phyloP scores from a whole-genome alignment of 1,284 basidiomycete species.

The Pyrrhoderma lamaoense region DNA sequence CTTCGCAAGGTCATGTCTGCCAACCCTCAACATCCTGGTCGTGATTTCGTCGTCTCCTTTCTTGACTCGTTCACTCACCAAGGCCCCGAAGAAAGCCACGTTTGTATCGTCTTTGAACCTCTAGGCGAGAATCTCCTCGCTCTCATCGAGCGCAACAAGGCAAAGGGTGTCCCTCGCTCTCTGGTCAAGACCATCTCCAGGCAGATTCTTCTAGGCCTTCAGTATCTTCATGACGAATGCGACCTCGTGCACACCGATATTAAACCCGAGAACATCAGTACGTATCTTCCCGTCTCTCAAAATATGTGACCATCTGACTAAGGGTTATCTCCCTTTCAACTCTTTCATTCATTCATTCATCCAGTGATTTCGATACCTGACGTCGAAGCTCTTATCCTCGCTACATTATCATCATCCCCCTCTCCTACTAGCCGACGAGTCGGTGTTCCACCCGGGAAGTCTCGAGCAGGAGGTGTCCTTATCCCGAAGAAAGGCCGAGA shows the following conservation, averaged over 20 bases:
- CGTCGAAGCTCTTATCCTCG: slow-evolving; percentile 61
- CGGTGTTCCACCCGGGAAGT: slow-evolving; percentile 54
- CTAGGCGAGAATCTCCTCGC: slow-evolving; percentile 84
- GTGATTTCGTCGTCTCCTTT: slow-evolving; percentile 72
- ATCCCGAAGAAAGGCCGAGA: slow-evolving; percentile 50
- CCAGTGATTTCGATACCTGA: slow-evolving; percentile 75
- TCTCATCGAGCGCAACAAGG: slow-evolving; percentile 81
- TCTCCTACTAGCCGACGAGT: slow-evolving; percentile 64
- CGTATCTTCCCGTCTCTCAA: slow-evolving; percentile 30
- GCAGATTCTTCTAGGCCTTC: slow-evolving; percentile 81
- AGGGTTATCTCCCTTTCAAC: neutral
- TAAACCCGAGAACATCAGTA: slow-evolving; percentile 89
- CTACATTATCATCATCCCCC: slow-evolving; percentile 57
- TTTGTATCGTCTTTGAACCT: slow-evolving; percentile 90
- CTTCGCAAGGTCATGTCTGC: slow-evolving; percentile 70
- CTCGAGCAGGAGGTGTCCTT: slow-evolving; percentile 44
- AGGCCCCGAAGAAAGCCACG: slow-evolving; percentile 61
- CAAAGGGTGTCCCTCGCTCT: slow-evolving; percentile 72
- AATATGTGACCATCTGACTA: slow-evolving; percentile 17
- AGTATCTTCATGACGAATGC: slow-evolving; percentile 88
- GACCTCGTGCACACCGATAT: slow-evolving; percentile 85
- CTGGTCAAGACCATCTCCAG: slow-evolving; percentile 79
- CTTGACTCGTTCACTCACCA: slow-evolving; percentile 78
- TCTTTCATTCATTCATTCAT: slow-evolving; percentile 21
- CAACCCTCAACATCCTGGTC: slow-evolving; percentile 62